These are phyloP conservation scores for Rossbeevera mucosa DNA, from an alignment of 768 basidiomycete genomes.

Conservation along the genomic window DNA sequence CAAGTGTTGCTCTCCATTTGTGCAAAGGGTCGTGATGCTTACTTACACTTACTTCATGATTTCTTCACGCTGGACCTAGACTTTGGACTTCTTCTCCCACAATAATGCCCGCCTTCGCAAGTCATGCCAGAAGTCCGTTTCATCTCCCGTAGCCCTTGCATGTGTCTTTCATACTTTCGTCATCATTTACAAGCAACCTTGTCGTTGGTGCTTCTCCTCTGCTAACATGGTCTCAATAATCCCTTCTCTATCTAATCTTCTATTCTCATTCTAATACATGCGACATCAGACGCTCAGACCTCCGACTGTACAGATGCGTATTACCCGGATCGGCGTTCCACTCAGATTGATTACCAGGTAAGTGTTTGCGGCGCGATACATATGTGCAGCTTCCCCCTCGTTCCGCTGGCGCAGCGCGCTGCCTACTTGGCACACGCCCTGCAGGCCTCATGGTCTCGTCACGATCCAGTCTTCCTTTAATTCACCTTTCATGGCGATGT, in stretches of 20 bases:
- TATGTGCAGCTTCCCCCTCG: neutral
- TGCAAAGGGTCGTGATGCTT: neutral
- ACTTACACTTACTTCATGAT: neutral
- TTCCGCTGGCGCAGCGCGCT: neutral
- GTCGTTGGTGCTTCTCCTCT: slow-evolving; percentile 12
- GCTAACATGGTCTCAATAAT: neutral
- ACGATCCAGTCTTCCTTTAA: neutral
- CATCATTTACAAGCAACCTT: neutral
- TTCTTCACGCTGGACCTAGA: neutral
- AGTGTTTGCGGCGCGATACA: neutral
- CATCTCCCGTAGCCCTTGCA: slow-evolving; percentile 1
- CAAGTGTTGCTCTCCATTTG: neutral
- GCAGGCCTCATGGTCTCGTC: neutral
- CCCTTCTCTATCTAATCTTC: neutral
- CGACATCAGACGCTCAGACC: neutral
- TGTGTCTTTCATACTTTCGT: slow-evolving; percentile 9
- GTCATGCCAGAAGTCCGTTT: slow-evolving; percentile 10
- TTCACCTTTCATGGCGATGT: neutral
- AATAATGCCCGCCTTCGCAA: neutral
- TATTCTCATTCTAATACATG: neutral
- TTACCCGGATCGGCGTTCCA: neutral
- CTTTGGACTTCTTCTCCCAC: neutral
- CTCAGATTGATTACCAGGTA: neutral
- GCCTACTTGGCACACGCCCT: neutral
- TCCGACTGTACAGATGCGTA: neutral